Base-by-base conservation (phyloP, 108 stramenopile genomes). In the Fragilariopsis cylindrus region DNA sequence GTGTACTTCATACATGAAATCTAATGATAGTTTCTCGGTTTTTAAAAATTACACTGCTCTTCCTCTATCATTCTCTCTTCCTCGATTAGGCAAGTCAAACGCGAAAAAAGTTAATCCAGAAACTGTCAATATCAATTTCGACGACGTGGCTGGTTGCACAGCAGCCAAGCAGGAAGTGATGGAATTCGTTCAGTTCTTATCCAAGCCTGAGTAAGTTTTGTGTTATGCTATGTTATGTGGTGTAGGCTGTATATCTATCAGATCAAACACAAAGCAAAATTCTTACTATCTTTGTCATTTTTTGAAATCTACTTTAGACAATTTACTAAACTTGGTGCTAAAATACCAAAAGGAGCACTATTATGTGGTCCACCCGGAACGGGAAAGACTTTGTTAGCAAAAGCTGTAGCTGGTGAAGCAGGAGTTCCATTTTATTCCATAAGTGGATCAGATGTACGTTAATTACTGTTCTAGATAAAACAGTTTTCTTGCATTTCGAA, bases 401-500 rank as follows among this genome's bases (percentile, higher is more conserved):
- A 98, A 85, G 99, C 99, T 15, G 96, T 97, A 41, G 99, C 99
- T n/a, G 99, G 99, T 7, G 99, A 99, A 83, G 97, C 99, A 7
- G 84, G 85, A 75, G 98, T 98, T 18, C 98, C 99, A 7, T 99
- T 99, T 74, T 97, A 81, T 73, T 85, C 88, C 68, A 98, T 99
- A 65, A 87, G 88, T 57, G 99, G 99, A 54, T 95, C 93, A 15
- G 98, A 99, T 74, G 98, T 30, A 30, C 30, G 30, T 30, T 0
- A 30, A 30, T 30, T 30, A 30, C 30, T 30, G 30, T 30, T 99
- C 73, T 30, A 30, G 30, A 30, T 30, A 30, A 30, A 30, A 30
- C 30, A 30, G 30, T 30, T 30, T 30, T 30, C 30, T 30, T 30
- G 30, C 30, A 30, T 30, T 30, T 30, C 30, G 30, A 30, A 30